Base-by-base conservation (phyloP, 176 grass and related monocot species). In the Chrysopogon serrulatus region DNA sequence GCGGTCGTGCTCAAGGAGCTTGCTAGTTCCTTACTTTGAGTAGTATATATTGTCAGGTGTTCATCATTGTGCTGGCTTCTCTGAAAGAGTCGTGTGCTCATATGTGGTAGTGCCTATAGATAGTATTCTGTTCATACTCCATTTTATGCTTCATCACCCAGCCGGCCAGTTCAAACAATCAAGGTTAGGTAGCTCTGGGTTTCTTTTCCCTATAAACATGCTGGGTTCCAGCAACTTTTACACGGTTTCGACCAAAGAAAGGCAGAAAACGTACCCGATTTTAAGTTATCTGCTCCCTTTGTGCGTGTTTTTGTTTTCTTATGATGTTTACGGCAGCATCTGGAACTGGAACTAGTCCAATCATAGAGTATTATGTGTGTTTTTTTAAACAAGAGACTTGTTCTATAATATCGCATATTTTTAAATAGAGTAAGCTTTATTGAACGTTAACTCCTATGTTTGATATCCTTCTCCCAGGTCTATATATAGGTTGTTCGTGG, bases 401-500 rank as follows among this genome's bases (percentile, higher is more conserved):
- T 16, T 41, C 24, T 83, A 68, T 7, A 33, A 36, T 47, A 56
- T 0, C 14, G 7, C 30, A 83, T 59, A 36, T 60, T 66, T 80
- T n/a, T n/a, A n/a, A n/a, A n/a, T n/a, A n/a, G 67, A 6, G 83
- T 78, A 66, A 37, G 16, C 15, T 59, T 83, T 37, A 51, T 27
- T 64, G 23, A 44, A 77, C 5, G 17, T 45, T 26, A 13, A 66
- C 73, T 83, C 66, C 73, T 70, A 28, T 82, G 32, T 17, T 49
- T 78, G 57, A 13, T 63, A 76, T 41, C 74, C 68, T 84, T 62
- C 47, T 15, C 6, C 3, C 24, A 27, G 79, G 74, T 74, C 63
- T 74, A 83, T 80, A 90, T 83, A 87, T 83, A 84, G 47, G 49
- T 4, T 26, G 31, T 45, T 44, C 2, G 39, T 23, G 84, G 80